Percentiles rank a stretch among this genome's conserved stretches.
phyloP scores from a whole-genome alignment of 2,329 filamentous ascomycete genomes.

The Talaromyces piceae region DNA sequence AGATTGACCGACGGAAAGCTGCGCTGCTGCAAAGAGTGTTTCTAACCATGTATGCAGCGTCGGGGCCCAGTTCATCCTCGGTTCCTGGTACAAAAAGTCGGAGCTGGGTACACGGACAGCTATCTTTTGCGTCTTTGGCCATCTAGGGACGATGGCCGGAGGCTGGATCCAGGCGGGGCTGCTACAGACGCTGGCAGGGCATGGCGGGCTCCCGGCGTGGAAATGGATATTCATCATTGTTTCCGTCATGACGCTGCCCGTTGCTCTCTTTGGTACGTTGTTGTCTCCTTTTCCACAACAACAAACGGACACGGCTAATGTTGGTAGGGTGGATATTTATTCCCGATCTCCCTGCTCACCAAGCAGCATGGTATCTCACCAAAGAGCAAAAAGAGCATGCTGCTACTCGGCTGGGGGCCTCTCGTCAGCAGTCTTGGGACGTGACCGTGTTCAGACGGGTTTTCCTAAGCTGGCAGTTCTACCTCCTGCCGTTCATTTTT shows the following conservation, averaged over 20 bases:
- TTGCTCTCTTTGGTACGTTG: conserved; percentile 45
- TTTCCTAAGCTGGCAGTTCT: conserved; percentile 41
- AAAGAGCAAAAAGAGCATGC: conserved; percentile 29
- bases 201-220: conserved; percentile 35
- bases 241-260: conserved; percentile 29
- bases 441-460: conserved; percentile 26
- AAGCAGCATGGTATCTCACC: conserved; percentile 35
- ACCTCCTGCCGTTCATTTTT: conserved; percentile 38
- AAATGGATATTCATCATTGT: conserved; percentile 48
- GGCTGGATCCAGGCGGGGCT: conserved; percentile 35
- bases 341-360: conserved; percentile 37
- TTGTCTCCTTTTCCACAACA: conserved; percentile 42
- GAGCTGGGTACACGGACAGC: conserved; percentile 16
- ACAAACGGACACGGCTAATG: not conserved
- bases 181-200: conserved; percentile 26
- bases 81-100: conserved; percentile 56
- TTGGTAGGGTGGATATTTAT: conserved; percentile 41
- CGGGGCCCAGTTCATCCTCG: conserved; percentile 59
- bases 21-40: not conserved
- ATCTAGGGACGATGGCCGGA: conserved; percentile 36
- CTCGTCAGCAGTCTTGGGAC: conserved; percentile 21
- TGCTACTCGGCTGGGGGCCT: conserved; percentile 28
- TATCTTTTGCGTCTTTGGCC: conserved; percentile 40
- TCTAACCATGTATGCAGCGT: conserved; percentile 20
- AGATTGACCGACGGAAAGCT: not conserved